Evolutionary conservation across 2,329 filamentous ascomycete genomes (phyloP).

Genomic region (Dactylellina sp.): DNA sequence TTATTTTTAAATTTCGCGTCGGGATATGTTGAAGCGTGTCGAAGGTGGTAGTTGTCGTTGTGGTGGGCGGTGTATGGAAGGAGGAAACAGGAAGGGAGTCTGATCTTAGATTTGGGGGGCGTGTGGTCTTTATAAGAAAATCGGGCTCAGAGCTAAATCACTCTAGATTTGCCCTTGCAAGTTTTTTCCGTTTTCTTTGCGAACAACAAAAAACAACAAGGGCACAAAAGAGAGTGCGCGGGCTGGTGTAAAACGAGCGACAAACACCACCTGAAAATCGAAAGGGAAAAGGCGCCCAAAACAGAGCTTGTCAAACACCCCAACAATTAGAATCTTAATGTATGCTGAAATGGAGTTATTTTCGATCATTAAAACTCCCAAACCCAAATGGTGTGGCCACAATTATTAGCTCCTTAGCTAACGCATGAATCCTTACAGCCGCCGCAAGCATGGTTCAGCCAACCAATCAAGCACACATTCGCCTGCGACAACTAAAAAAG

Average conservation of each 20-base stretch:
- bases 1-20: constrained; percentile 2
- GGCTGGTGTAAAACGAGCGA: not conserved
- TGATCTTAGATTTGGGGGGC: constrained; percentile 58
- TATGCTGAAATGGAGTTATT: no score
- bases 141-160: constrained; percentile 50
- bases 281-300: constrained; percentile 14
- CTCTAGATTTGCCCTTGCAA: constrained; percentile 12
- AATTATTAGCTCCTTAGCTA: not conserved
- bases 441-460: constrained; percentile 14
- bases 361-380: not conserved
- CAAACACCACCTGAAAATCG: constrained; percentile 52
- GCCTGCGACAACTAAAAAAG: constrained; percentile 19
- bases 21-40: constrained; percentile 55
- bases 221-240: constrained; percentile 6
- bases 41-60: constrained; percentile 58
- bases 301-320: constrained; percentile 47
- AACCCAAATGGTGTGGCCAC: not conserved
- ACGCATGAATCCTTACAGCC: constrained; percentile 33
- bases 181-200: constrained; percentile 10
- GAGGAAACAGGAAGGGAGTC: constrained; percentile 45
- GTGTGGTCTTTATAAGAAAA: constrained; percentile 61
- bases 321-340: constrained; percentile 7
- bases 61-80: constrained; percentile 57
- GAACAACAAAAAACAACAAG: constrained; percentile 13
- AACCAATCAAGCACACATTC: not conserved